phyloP scores from a whole-genome alignment of 2,329 filamentous ascomycete species.

The Aspergillus tubingensis region DNA sequence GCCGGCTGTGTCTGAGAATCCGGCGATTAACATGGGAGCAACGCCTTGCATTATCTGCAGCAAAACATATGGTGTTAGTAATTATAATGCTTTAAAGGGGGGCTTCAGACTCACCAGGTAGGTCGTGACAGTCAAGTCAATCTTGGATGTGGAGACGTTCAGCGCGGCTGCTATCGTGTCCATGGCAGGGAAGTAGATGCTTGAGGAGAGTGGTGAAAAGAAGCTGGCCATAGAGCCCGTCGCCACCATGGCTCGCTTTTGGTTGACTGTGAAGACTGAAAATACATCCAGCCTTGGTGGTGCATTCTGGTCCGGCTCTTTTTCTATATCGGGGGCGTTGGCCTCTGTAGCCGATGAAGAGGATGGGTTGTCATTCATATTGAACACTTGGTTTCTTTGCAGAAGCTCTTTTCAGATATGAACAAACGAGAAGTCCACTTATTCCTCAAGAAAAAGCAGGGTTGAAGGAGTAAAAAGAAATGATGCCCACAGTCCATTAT shows the following conservation, averaged over 20 bases:
- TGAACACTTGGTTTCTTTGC: too few relatives aligned
- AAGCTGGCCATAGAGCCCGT: slow-evolving; percentile 30
- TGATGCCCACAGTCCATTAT: too few relatives aligned
- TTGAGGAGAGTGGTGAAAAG: slow-evolving; percentile 38
- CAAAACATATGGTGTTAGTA: neutral
- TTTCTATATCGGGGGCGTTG: neutral
- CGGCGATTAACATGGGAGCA: slow-evolving; percentile 54
- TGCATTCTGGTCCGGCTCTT: neutral
- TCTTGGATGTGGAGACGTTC: slow-evolving; percentile 42
- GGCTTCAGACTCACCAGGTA: slow-evolving; percentile 43
- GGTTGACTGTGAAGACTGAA: slow-evolving; percentile 27
- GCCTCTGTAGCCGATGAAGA: neutral
- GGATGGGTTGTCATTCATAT: neutral
- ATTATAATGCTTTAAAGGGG: neutral
- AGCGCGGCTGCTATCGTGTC: slow-evolving; percentile 41
- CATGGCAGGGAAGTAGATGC: slow-evolving; percentile 41
- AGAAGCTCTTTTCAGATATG: too few relatives aligned
- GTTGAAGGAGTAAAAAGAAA: too few relatives aligned
- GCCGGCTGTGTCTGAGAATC: slow-evolving; percentile 54
- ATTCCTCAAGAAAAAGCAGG: too few relatives aligned
- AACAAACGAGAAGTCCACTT: too few relatives aligned
- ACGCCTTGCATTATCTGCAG: slow-evolving; percentile 61
- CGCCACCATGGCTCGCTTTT: slow-evolving; percentile 26
- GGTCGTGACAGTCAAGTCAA: slow-evolving; percentile 55
- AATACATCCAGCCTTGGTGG: slow-evolving; percentile 17